These are phyloP conservation scores for Primulina tabacum DNA, from an alignment of 257 asterid genomes.

Conservation along the genomic window DNA sequence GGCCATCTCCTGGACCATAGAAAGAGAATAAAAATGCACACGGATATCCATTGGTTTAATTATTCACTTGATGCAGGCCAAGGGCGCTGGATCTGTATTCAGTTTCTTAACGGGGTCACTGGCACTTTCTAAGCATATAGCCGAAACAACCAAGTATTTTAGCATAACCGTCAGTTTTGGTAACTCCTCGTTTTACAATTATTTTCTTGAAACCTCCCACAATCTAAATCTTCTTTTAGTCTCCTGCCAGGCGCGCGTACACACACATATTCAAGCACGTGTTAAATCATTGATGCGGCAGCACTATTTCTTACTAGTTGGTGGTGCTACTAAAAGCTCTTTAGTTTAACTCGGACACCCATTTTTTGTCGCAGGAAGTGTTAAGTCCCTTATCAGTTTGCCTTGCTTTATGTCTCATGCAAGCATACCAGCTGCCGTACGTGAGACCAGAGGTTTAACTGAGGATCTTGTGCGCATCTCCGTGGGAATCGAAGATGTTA, in stretches of 20 bases:
- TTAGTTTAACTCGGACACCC: neutral
- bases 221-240: neutral
- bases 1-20: neutral
- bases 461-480: slow-evolving; percentile 80
- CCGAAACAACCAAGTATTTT: slow-evolving; percentile 72
- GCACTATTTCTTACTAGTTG: neutral
- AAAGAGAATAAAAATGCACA: neutral
- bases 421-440: slow-evolving; percentile 61
- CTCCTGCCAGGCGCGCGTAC: neutral
- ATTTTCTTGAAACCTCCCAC: neutral
- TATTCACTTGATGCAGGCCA: slow-evolving; percentile 53
- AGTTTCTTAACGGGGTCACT: slow-evolving; percentile 81
- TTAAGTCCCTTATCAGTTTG: slow-evolving; percentile 77
- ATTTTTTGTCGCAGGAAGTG: slow-evolving; percentile 48
- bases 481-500: slow-evolving; percentile 74
- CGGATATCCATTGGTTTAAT: neutral
- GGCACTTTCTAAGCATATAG: slow-evolving; percentile 80
- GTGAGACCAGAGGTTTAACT: slow-evolving; percentile 66
- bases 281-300: neutral
- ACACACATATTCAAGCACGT: neutral
- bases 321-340: neutral
- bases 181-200: slow-evolving; percentile 24
- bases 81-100: slow-evolving; percentile 86
- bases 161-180: slow-evolving; percentile 86
- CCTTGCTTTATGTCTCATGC: slow-evolving; percentile 88